These are phyloP conservation scores for Scleroderma bovista DNA, from an alignment of 768 basidiomycete species.

Conservation along the genomic window DNA sequence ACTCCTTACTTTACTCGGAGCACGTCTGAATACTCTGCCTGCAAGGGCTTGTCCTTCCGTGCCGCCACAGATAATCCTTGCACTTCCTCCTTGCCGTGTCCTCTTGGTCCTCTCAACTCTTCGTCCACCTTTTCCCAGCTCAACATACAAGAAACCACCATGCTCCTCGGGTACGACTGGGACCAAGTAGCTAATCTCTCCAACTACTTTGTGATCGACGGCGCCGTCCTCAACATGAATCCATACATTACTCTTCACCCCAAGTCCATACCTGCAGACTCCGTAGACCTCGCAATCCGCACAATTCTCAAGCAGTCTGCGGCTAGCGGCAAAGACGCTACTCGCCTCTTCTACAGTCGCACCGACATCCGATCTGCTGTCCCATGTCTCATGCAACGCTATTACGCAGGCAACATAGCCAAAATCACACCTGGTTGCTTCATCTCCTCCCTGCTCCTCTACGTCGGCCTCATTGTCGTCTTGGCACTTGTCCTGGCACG, in stretches of 20 bases:
- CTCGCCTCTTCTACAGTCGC: constrained; percentile 77
- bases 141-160: constrained; percentile 57
- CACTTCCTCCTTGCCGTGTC: constrained; percentile 51
- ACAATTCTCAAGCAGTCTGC: constrained; percentile 50
- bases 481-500: constrained; percentile 85
- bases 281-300: constrained; percentile 80
- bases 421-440: constrained; percentile 96
- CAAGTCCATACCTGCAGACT: constrained; percentile 60
- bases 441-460: constrained; percentile 83
- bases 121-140: constrained; percentile 55
- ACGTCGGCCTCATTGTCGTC: constrained; percentile 86
- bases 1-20: constrained; percentile 77
- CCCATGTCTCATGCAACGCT: constrained; percentile 78
- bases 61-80: constrained; percentile 79
- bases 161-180: constrained; percentile 88
- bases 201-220: constrained; percentile 87
- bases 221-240: constrained; percentile 87
- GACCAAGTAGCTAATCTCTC: constrained; percentile 66
- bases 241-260: constrained; percentile 80
- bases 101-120: constrained; percentile 55
- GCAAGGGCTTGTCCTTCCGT: constrained; percentile 54
- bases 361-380: constrained; percentile 60
- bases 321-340: constrained; percentile 80
- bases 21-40: constrained; percentile 60
- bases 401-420: constrained; percentile 92